Evolutionary conservation across 345 rosid species (phyloP), one percentile per base, ranked within the genome.

Genomic region (Linum lewisii): DNA sequence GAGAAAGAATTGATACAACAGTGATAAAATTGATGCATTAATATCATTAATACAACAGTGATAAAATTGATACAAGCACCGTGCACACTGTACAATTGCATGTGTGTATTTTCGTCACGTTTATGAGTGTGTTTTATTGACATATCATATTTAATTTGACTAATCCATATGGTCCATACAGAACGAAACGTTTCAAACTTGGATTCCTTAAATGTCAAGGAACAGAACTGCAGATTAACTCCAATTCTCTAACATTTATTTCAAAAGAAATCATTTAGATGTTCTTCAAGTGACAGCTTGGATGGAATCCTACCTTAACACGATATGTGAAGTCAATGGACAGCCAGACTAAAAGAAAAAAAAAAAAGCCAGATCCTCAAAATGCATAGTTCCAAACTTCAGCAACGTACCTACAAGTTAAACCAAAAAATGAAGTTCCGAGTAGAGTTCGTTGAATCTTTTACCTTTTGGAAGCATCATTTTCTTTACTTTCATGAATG

Each of bases 391-490:
- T 16, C 16, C 47, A 42, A 11, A 11, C 47, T 16, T 42, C 34
- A 29, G 34, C 2, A 29, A 36, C 21, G 29, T 60, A 51, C 63
- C 64, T 52, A 50, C 57, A 45, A 60, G 37, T 47, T 14, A 52
- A 57, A 25, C 2, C 5, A 64, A 38, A 58, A 65, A 47, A 21
- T 9, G 51, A 50, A 64, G 32, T 49, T 47, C 24, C 19, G 57
- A 29, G 11, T 23, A 7, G 54, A 51, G 49, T 59, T 14, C 24
- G 3, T 5, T n/a, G 57, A 22, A 42, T 8, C 29, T 50, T 38
- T 15, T 19, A 18, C n/a, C 29, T 22, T 58, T 51, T 55, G 51
- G 23, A 55, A 13, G 26, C 38, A 7, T 29, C 34, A 4, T 63
- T 44, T 56, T 19, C 52, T 45, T 1, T 59, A 36, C 29, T 24